A percentile compares a stretch with the other conserved stretches of the same genome.
phyloP scores from a whole-genome alignment of 2,329 filamentous ascomycete species.

The Hypoxylon sp. region DNA sequence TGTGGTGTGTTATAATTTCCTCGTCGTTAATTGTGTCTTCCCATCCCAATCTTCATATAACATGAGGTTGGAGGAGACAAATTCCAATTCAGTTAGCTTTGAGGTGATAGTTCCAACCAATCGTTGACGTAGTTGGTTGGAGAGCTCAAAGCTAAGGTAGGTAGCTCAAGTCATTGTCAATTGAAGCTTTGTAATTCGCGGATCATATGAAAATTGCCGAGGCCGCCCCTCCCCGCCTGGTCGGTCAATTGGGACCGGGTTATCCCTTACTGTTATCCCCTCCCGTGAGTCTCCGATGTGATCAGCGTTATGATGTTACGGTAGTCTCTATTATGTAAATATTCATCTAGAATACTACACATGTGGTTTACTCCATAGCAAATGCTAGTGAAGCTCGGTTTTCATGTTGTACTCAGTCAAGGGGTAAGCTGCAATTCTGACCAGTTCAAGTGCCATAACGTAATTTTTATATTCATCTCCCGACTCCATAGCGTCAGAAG shows the following conservation, averaged over 20 bases:
- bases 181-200: conserved; percentile 45
- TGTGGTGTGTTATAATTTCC: not conserved
- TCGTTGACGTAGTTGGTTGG: conserved; percentile 36
- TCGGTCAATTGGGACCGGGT: conserved; percentile 17
- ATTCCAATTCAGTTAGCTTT: conserved; percentile 19
- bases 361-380: not conserved
- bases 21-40: conserved; percentile 8
- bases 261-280: conserved; percentile 3
- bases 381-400: not conserved
- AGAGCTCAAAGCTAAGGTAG: conserved; percentile 20
- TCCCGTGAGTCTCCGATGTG: conserved; percentile 30
- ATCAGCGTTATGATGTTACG: conserved; percentile 20
- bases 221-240: conserved; percentile 32
- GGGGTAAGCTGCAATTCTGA: not conserved
- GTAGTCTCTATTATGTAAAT: conserved; percentile 1
- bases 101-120: conserved; percentile 6
- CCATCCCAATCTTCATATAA: not conserved
- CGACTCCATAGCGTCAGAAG: conserved; percentile 45
- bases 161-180: conserved; percentile 30
- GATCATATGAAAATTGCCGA: conserved; percentile 44
- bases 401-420: not conserved
- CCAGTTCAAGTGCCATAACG: conserved; percentile 36
- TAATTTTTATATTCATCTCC: conserved; percentile 46
- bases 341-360: not conserved
- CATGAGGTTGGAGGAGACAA: not conserved